Base-by-base conservation (phyloP, 1,284 basidiomycete genomes). In the Amylostereum areolatum region DNA sequence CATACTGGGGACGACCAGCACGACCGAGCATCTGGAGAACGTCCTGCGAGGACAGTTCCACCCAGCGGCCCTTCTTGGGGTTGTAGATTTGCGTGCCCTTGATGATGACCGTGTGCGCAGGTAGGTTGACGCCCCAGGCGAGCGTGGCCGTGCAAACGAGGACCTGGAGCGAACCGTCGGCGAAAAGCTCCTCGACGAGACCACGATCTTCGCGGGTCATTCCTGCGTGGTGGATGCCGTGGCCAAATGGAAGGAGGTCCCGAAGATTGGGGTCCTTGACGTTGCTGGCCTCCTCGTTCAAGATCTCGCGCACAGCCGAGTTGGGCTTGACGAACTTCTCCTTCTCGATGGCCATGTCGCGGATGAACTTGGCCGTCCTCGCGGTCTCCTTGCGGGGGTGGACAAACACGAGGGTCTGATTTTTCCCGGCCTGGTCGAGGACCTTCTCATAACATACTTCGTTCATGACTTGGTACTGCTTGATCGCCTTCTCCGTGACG, bases 41-140 rank as follows among this genome's bases (percentile, higher is more conserved):
- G 62, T 99, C 97, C 67, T 99, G 96, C 0, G 91, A 88, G 0
- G 94, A 97, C 9, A 99, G 71, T 66, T 99, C 97, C 6, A 90
- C 86, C 97, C 96, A 99, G 6, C 92, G 85, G 25, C 97, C 97
- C 71, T 99, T 97, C 68, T 97, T 94, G 0, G 97, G 97, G 66
- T 97, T 97, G 74, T 99, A 99, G 55, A 99, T 95, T 69, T 99
- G 96, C 0, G 97, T 99, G 33, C 97, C 97, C 67, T 99, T 99
- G 78, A 99, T 98, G 71, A 99, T 95, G 67, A 98, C 96, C 3
- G 94, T 92, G 60, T 99, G 97, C 0, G 96, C 97, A 1, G 97
- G 97, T 1, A 99, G 71, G 65, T 99, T 99, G 69, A 99, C 97
- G 77, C 97, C 97, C 97, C 97, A 99, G 0, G 97, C 96, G 11